Evolutionary conservation across 1,284 basidiomycete species (phyloP).

Genomic region (Cryptococcus neoformans): DNA sequence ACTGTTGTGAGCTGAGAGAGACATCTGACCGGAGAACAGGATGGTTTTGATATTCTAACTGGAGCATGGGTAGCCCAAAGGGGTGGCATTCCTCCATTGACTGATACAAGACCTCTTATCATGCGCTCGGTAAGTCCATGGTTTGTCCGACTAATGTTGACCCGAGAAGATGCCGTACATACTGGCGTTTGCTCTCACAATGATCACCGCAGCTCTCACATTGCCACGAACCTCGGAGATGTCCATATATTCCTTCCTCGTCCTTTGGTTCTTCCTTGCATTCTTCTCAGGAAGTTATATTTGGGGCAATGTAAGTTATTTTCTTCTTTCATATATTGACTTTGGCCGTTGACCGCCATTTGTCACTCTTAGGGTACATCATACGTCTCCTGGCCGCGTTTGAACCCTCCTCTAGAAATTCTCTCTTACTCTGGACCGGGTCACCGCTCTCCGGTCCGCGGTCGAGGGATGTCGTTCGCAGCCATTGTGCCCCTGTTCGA

Average conservation of each 20-base stretch:
- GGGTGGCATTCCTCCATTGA: constrained; percentile 65
- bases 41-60: constrained; percentile 79
- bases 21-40: neutral
- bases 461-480: constrained; percentile 59
- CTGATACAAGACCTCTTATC: constrained; percentile 73
- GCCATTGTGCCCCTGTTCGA: constrained; percentile 46
- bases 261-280: constrained; percentile 70
- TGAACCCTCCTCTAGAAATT: constrained; percentile 77
- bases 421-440: constrained; percentile 86
- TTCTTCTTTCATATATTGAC: neutral
- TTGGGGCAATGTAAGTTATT: constrained; percentile 57
- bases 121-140: constrained; percentile 68
- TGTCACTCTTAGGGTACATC: constrained; percentile 39
- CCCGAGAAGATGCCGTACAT: constrained; percentile 76
- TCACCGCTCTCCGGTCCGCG: constrained; percentile 70
- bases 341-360: neutral
- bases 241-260: constrained; percentile 59
- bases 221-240: constrained; percentile 67
- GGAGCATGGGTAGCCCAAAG: constrained; percentile 81
- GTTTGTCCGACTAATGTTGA: neutral
- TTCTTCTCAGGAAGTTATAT: constrained; percentile 65
- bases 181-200: constrained; percentile 74
- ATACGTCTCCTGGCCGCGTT: constrained; percentile 92
- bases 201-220: constrained; percentile 79
- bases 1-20: constrained; percentile 11